Percentiles rank a stretch among this genome's conserved stretches.
Conservation (phyloP, 2,329 filamentous ascomycete species). For the Penicillium corylophilum region DNA sequence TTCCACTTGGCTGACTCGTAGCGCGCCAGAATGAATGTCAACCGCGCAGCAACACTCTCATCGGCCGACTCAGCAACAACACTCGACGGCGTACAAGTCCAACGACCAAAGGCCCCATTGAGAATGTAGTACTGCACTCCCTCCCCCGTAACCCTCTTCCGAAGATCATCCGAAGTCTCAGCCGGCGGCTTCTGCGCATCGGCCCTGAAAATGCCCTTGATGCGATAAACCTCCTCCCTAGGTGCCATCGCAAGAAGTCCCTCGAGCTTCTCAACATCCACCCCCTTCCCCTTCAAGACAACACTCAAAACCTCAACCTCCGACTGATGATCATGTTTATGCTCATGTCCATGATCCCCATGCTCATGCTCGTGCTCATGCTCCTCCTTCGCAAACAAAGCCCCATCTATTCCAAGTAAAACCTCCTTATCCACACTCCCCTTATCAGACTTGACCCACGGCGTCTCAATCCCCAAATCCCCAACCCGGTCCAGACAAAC, state of each 20-base stretch:
- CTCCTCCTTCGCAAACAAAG: constrained; percentile 54
- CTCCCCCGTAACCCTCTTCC: constrained; percentile 29
- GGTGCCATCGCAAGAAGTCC: constrained; percentile 69
- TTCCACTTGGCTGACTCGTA: constrained; percentile 51
- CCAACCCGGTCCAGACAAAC: constrained; percentile 74
- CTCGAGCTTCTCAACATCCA: constrained; percentile 61
- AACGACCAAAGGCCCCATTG: constrained; percentile 97
- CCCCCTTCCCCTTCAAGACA: constrained; percentile 58
- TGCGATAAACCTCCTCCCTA: constrained; percentile 93
- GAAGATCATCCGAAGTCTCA: constrained; percentile 47
- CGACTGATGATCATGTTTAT: constrained; percentile 64
- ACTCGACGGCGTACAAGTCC: constrained; percentile 72
- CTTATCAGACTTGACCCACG: constrained; percentile 80
- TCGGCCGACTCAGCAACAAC: constrained; percentile 41
- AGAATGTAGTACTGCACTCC: constrained; percentile 70
- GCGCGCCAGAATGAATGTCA: constrained; percentile 50
- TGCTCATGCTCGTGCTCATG: constrained; percentile 34
- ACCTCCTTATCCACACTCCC: constrained; percentile 77
- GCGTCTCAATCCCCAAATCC: constrained; percentile 75
- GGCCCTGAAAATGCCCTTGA: constrained; percentile 68
- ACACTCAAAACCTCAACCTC: constrained; percentile 92
- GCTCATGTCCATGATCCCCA: constrained; percentile 36
- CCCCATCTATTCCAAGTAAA: constrained; percentile 84
- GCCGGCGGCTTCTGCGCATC: constrained; percentile 43
- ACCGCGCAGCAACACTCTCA: constrained; percentile 34